A percentile compares a stretch with the other conserved stretches of the same genome.
phyloP scores from a whole-genome alignment of 192 early-diverging fungal genomes.

The Haplosporangium gracile region DNA sequence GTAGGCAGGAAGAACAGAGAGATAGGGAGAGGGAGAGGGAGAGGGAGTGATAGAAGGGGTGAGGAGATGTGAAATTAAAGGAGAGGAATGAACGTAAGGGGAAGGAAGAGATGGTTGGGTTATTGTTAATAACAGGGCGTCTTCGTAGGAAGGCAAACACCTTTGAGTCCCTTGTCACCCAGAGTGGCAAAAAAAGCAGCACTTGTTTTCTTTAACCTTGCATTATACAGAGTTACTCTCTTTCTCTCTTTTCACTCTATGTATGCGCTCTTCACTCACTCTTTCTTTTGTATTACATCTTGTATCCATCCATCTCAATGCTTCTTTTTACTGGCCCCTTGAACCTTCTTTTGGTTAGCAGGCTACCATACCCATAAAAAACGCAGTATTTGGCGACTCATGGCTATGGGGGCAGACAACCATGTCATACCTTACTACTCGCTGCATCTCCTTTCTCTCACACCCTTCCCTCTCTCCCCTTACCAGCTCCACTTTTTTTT shows the following conservation, averaged over 20 bases:
- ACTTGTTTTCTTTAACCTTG: too few relatives aligned
- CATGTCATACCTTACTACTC: background rate
- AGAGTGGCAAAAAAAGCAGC: too few relatives aligned
- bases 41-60: too few relatives aligned
- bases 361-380: background rate
- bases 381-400: background rate
- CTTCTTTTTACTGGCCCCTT: background rate
- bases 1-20: background rate
- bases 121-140: slow-evolving; percentile 5
- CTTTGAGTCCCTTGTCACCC: background rate
- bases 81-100: background rate
- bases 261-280: background rate
- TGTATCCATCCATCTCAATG: background rate
- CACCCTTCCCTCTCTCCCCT: background rate
- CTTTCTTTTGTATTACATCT: background rate
- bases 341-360: background rate
- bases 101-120: slow-evolving; percentile 16
- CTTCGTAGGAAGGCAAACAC: background rate
- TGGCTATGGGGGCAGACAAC: background rate
- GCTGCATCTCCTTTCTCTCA: background rate
- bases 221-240: too few relatives aligned
- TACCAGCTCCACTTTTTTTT: background rate
- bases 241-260: too few relatives aligned
- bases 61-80: background rate
- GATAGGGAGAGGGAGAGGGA: background rate